phyloP scores from a whole-genome alignment of 1,284 basidiomycete genomes.

The Trametes pubescens region DNA sequence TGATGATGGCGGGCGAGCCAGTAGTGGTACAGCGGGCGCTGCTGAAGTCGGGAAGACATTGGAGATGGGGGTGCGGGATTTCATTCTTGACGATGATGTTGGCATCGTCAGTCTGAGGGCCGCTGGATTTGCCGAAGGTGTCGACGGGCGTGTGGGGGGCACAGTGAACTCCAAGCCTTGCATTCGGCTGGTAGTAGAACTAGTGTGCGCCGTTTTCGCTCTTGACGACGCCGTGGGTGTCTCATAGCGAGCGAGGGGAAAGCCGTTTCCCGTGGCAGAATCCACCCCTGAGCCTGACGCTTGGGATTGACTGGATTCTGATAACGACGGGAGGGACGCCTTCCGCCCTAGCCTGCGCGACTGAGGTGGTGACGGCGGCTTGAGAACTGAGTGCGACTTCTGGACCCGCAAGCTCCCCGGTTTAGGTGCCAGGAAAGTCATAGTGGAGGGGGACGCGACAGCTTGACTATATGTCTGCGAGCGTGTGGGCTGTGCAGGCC shows the following conservation, averaged over 20 bases:
- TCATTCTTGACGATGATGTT: slow-evolving; percentile 71
- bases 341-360: slow-evolving; percentile 72
- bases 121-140: slow-evolving; percentile 76
- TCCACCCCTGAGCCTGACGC: slow-evolving; percentile 60
- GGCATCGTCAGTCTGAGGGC: slow-evolving; percentile 88
- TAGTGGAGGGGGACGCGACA: slow-evolving; percentile 58
- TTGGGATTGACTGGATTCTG: slow-evolving; percentile 65
- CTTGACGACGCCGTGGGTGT: slow-evolving; percentile 80
- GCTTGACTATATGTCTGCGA: slow-evolving; percentile 65
- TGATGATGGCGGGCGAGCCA: slow-evolving; percentile 35
- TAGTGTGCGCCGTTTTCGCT: slow-evolving; percentile 70
- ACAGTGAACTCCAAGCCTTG: slow-evolving; percentile 67
- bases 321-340: slow-evolving; percentile 76
- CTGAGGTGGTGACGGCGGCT: slow-evolving; percentile 71
- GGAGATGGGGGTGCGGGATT: slow-evolving; percentile 76
- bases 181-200: slow-evolving; percentile 64
- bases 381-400: slow-evolving; percentile 81
- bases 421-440: slow-evolving; percentile 68
- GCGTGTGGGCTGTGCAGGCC: slow-evolving; percentile 53
- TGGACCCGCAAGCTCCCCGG: slow-evolving; percentile 77
- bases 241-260: slow-evolving; percentile 63
- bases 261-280: slow-evolving; percentile 43
- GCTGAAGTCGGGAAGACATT: slow-evolving; percentile 67
- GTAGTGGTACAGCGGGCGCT: slow-evolving; percentile 38
- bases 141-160: slow-evolving; percentile 80